Conservation (phyloP, 2,329 filamentous ascomycete genomes). For the Pestalotiopsis sp. region DNA sequence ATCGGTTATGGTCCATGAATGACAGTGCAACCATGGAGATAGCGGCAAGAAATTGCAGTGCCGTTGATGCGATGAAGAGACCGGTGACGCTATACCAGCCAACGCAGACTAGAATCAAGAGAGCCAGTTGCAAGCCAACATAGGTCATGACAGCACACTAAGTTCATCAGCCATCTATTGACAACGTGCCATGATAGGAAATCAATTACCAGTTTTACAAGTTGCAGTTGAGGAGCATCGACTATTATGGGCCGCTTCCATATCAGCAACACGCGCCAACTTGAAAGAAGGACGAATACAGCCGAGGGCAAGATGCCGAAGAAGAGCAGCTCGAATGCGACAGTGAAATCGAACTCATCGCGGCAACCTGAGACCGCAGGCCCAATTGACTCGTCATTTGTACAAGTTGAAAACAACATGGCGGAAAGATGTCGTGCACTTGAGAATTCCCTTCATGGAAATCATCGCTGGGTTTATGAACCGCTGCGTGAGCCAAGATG, state of each 20-base stretch:
- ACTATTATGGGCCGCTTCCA: conserved; percentile 33
- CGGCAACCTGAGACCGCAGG: conserved; percentile 46
- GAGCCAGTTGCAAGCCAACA: conserved; percentile 11
- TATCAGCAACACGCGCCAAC: conserved; percentile 34
- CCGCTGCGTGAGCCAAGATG: too few relatives aligned
- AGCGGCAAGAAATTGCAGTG: conserved; percentile 11
- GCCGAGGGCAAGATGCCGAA: conserved; percentile 43
- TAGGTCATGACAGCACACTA: conserved; percentile 17
- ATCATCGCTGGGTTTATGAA: too few relatives aligned
- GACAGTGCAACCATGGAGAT: conserved; percentile 16
- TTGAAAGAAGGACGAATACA: conserved; percentile 36
- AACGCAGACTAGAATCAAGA: conserved; percentile 12
- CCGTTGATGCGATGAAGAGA: conserved; percentile 10
- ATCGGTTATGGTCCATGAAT: conserved; percentile 16
- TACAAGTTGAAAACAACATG: conserved; percentile 18
- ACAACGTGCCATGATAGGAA: background rate
- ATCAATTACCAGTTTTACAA: conserved; percentile 31
- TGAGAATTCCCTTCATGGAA: too few relatives aligned
- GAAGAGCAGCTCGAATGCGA: conserved; percentile 48
- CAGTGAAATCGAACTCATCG: conserved; percentile 50
- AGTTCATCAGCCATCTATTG: background rate
- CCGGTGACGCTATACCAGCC: conserved; percentile 8
- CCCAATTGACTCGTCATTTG: conserved; percentile 40
- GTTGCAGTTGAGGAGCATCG: conserved; percentile 32
- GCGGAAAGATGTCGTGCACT: background rate